Percentiles rank a stretch among this genome's conserved stretches.
Evolutionary conservation across 164 flowering plant species (phyloP).

Genomic region (Liriodendron chinense): DNA sequence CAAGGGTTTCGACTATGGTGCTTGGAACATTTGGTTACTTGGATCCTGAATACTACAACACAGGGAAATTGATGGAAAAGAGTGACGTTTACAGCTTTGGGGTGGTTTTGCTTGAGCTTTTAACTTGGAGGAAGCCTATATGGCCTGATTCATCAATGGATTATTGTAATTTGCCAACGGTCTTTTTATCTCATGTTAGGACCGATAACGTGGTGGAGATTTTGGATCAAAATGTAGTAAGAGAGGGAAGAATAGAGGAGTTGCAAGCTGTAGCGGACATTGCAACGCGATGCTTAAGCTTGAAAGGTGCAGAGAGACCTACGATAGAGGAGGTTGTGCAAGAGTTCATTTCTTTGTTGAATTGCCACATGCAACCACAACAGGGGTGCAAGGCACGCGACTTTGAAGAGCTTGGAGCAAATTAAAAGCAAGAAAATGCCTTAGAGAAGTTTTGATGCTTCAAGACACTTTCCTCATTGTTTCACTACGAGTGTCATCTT

Average conservation of each 20-base stretch:
- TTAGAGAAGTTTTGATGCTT: too few species aligned
- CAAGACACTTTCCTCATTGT: too few species aligned
- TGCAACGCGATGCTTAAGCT: neutral
- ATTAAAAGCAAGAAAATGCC: too few species aligned
- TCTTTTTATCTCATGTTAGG: neutral
- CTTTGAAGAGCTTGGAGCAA: too few species aligned
- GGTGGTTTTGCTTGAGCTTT: slow-evolving; percentile 3
- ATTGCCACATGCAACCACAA: too few species aligned
- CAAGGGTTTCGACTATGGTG: slow-evolving; percentile 9
- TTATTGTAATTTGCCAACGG: neutral
- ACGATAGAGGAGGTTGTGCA: slow-evolving; percentile 8
- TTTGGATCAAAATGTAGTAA: neutral
- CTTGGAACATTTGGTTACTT: slow-evolving; percentile 16
- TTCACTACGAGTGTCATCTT: too few species aligned
- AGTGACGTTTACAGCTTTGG: slow-evolving; percentile 20
- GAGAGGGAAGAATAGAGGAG: slow-evolving; percentile 4
- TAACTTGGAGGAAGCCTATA: slow-evolving; percentile 5
- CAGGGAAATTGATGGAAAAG: slow-evolving; percentile 14
- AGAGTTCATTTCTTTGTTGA: neutral
- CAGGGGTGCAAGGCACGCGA: too few species aligned
- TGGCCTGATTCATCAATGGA: neutral
- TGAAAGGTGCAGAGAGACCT: slow-evolving; percentile 7
- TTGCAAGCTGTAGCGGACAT: slow-evolving; percentile 6
- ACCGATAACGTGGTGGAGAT: neutral
- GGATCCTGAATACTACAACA: slow-evolving; percentile 10